Conservation (phyloP, 1,284 basidiomycete species). For the Pterulicium gracile region DNA sequence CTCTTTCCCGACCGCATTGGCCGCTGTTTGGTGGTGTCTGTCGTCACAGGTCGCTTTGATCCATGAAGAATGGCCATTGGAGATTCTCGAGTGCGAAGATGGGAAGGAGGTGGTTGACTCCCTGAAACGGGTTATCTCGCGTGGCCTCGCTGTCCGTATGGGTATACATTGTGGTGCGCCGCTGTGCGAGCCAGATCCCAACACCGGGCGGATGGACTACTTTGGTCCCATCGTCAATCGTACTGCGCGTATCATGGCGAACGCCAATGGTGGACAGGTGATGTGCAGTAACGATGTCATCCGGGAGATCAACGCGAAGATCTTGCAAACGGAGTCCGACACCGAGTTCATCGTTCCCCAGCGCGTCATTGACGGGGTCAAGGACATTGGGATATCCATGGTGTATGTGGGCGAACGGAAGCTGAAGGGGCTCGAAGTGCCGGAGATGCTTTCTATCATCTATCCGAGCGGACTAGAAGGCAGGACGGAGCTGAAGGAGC, state of each 20-base stretch:
- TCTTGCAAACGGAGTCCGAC: constrained; percentile 42
- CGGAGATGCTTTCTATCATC: constrained; percentile 77
- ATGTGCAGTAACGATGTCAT: constrained; percentile 88
- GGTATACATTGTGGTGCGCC: constrained; percentile 93
- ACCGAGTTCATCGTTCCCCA: constrained; percentile 38
- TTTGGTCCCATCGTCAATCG: constrained; percentile 93
- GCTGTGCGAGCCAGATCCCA: constrained; percentile 87
- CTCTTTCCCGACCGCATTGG: constrained; percentile 83
- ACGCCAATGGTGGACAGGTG: constrained; percentile 90
- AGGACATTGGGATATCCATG: constrained; percentile 66
- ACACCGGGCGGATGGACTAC: constrained; percentile 97
- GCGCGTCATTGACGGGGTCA: constrained; percentile 61
- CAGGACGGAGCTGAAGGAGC: constrained; percentile 56
- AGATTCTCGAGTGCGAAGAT: constrained; percentile 89
- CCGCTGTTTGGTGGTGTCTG: constrained; percentile 89
- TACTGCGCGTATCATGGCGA: constrained; percentile 76
- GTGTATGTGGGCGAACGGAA: constrained; percentile 82
- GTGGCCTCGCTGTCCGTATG: constrained; percentile 94
- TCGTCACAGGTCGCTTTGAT: constrained; percentile 83
- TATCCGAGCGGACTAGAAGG: constrained; percentile 75
- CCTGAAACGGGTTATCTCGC: constrained; percentile 64
- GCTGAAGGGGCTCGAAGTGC: constrained; percentile 89
- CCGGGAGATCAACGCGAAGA: constrained; percentile 65
- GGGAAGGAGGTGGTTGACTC: constrained; percentile 75
- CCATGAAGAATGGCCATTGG: constrained; percentile 86